Percentiles rank a stretch among this genome's conserved stretches.
Evolutionary conservation across 495 filamentous ascomycete species (phyloP).

Genomic region (Choiromyces venosus): DNA sequence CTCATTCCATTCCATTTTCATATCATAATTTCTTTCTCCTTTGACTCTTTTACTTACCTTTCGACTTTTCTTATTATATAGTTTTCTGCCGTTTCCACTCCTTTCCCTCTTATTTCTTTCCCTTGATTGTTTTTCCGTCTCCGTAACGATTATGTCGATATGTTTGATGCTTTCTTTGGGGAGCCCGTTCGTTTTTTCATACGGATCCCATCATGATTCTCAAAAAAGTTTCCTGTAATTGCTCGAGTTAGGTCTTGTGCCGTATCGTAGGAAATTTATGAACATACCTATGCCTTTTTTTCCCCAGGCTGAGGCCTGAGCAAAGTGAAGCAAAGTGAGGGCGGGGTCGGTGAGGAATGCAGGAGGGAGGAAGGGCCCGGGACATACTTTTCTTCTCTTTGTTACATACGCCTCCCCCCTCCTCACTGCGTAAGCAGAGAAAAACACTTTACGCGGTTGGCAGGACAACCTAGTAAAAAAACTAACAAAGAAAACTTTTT

Average conservation of each 20-base stretch:
- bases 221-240: background rate
- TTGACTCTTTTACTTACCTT: constrained; percentile 1
- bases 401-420: background rate
- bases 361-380: background rate
- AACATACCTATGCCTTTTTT: constrained; percentile 1
- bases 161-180: background rate
- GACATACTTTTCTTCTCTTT: background rate
- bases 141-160: constrained; percentile 1
- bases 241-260: background rate
- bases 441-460: constrained; percentile 4
- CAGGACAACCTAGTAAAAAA: background rate
- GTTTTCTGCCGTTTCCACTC: constrained; percentile 1
- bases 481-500: constrained; percentile 1
- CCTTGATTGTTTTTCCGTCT: background rate
- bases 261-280: background rate
- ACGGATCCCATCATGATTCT: background rate
- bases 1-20: constrained; percentile 5
- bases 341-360: too few species aligned
- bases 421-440: background rate
- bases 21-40: background rate
- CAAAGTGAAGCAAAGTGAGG: background rate
- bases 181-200: background rate
- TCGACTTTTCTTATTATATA: background rate
- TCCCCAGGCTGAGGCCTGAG: background rate
- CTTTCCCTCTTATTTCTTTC: background rate